Evolutionary conservation across 148 eudicot genomes (phyloP), one percentile per base, ranked within the genome.

Genomic region (Cornus suecica): DNA sequence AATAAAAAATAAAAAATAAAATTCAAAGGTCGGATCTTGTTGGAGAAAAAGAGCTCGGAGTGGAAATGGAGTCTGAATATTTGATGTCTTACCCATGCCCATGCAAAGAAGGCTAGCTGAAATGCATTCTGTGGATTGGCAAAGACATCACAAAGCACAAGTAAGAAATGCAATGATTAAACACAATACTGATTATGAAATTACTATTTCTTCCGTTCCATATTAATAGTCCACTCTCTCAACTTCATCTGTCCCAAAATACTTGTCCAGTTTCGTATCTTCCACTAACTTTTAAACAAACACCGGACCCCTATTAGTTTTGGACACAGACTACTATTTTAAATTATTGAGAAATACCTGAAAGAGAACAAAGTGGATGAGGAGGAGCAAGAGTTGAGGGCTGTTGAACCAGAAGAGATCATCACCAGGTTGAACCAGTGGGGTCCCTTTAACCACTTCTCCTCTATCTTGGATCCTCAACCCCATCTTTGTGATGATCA

Each of bases 341-440:
- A n/a, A n/a, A n/a, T n/a, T n/a, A 58, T 18, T 58, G 62, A n/a
- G 62, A 22, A 18, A 52, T 75, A 82, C 88, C 85, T 85, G 90
- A 77, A 85, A 87, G 16, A 85, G 88, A 45, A 83, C 86, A 41
- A 84, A 85, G 69, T 87, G 75, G 73, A 87, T 85, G 77, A 87
- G 88, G 74, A 62, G 77, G 27, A 87, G 85, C 1, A 87, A 27
- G 74, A 85, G 84, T 5, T 83, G 80, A 20, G 88, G 90, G 42
- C 83, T 78, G 66, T 76, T 83, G 63, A 87, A 87, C 88, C 90
- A 87, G 71, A 85, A 87, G 62, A 87, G 84, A 22, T 83, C 84
- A 65, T 87, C 88, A 3, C 79, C 85, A 23, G 86, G 90, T 23
- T 81, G 60, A 58, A 87, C 90, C 68, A 83, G 81, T 15, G 83